Evolutionary conservation across 495 filamentous ascomycete species (phyloP), one percentile per base, ranked within the genome.

Genomic region (Melanomma pulvis-pyrius): DNA sequence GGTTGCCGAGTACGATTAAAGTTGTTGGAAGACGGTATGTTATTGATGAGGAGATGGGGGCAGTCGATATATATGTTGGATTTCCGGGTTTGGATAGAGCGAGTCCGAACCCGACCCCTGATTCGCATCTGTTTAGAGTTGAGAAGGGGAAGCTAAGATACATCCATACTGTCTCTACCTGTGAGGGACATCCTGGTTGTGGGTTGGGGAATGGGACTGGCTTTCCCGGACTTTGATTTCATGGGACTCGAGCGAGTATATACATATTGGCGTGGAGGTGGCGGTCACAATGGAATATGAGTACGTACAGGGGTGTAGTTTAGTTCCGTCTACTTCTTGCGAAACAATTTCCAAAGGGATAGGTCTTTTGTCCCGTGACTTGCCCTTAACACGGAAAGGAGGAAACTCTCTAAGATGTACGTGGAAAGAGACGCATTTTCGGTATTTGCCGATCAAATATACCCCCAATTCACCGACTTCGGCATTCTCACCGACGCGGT

Each of bases 1-100:
- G 72, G 51, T 76, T 81, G 63, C 74, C 73, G 2, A 63, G 71
- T 61, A 60, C 71, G 12, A 75, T 79, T 56, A 73, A 68, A 53
- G 63, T 78, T 13, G 64, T 55, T 1, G 74, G 78, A 61, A 71
- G 77, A 0, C 68, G 76, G 26, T 82, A 82, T 65, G 74, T 80
- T 2, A 73, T 82, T 53, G 80, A 81, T 54, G 79, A 80, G 61
- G 76, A 75, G 55, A 48, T 80, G n/a, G 80, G 80, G 0, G 71
- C 74, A 0, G 73, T 82, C 2, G 76, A 77, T 68, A 77, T 79
- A 54, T 79, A 78, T 63, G 74, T 69, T 25, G 59, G 59, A n/a
- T 69, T 69, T 36, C 59, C 66, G 15, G 66, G 66, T 11, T 54
- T 69, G 30, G 66, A 69, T 59, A 52, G 59, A 21, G 50, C 49